Evolutionary conservation across 768 basidiomycete species (phyloP).

Genomic region (Kwoniella europaea): DNA sequence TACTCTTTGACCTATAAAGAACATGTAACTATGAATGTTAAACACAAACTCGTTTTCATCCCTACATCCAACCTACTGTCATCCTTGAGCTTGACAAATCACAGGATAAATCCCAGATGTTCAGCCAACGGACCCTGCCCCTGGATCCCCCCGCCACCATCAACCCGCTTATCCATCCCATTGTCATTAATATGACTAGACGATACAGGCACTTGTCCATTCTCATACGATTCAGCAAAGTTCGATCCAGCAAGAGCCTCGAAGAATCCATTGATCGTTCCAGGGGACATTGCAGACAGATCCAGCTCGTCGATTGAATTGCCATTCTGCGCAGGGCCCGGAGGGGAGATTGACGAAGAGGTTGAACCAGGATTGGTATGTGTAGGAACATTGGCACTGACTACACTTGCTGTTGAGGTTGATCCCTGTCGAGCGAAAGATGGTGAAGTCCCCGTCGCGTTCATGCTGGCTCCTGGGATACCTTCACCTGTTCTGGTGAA

Average conservation of each 20-base stretch:
- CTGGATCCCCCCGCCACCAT: slow-evolving; percentile 9
- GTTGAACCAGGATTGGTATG: background rate
- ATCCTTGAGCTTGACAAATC: background rate
- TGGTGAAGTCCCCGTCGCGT: slow-evolving; percentile 6
- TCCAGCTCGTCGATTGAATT: slow-evolving; percentile 2
- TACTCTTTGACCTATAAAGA: too few relatives aligned
- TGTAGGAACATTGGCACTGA: slow-evolving; percentile 1
- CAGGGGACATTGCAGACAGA: slow-evolving; percentile 13
- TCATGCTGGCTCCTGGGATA: slow-evolving; percentile 12
- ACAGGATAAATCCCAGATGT: slow-evolving; percentile 16
- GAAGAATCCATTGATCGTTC: slow-evolving; percentile 17
- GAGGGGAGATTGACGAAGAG: slow-evolving; percentile 15
- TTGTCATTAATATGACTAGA: background rate
- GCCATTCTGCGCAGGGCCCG: background rate
- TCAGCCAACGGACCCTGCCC: slow-evolving; percentile 8
- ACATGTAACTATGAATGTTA: too few relatives aligned
- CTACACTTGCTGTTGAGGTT: slow-evolving; percentile 11
- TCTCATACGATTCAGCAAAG: background rate
- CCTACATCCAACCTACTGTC: too few relatives aligned
- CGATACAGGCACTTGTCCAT: background rate
- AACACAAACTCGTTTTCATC: too few relatives aligned
- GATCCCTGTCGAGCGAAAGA: slow-evolving; percentile 19
- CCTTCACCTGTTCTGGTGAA: slow-evolving; percentile 57
- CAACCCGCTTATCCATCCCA: background rate
- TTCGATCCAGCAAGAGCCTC: slow-evolving; percentile 11